A percentile compares a stretch with the other conserved stretches of the same genome.
Evolutionary conservation across 2,329 filamentous ascomycete species (phyloP).

Genomic region (Berkeleyomyces rouxiae): DNA sequence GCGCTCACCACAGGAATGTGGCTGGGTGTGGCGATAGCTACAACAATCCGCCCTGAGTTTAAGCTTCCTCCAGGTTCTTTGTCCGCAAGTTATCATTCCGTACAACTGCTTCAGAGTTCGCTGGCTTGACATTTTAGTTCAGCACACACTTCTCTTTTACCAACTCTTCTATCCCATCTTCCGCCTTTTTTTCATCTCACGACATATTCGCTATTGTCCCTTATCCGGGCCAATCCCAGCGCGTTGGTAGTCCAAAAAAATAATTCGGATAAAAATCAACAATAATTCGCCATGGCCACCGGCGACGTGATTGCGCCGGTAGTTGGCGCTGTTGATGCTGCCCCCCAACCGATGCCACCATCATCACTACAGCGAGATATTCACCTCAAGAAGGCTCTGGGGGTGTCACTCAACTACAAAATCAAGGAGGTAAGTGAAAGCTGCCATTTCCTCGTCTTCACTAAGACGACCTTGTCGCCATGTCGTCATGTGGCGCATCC

Average conservation of each 20-base stretch:
- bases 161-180: neutral
- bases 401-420: neutral
- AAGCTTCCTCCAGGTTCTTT: neutral
- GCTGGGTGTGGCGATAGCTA: neutral
- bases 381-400: conserved; percentile 3
- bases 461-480: too few relatives aligned
- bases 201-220: neutral
- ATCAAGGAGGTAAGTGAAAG: conserved; percentile 3
- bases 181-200: neutral
- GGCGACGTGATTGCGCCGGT: neutral
- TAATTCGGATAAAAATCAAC: neutral
- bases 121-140: neutral
- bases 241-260: neutral
- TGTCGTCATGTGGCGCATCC: too few relatives aligned
- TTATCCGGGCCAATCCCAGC: neutral
- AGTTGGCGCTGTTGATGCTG: neutral
- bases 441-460: neutral
- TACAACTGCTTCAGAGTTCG: neutral
- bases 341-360: neutral
- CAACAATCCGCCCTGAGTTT: neutral
- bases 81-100: neutral
- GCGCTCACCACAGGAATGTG: neutral
- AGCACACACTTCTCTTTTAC: neutral
- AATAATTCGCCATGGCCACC: neutral
- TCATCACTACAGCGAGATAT: neutral